A percentile compares a stretch with the other conserved stretches of the same genome.
Conservation (phyloP, 2,329 filamentous ascomycete species). For the Cordyceps fumosorosea region DNA sequence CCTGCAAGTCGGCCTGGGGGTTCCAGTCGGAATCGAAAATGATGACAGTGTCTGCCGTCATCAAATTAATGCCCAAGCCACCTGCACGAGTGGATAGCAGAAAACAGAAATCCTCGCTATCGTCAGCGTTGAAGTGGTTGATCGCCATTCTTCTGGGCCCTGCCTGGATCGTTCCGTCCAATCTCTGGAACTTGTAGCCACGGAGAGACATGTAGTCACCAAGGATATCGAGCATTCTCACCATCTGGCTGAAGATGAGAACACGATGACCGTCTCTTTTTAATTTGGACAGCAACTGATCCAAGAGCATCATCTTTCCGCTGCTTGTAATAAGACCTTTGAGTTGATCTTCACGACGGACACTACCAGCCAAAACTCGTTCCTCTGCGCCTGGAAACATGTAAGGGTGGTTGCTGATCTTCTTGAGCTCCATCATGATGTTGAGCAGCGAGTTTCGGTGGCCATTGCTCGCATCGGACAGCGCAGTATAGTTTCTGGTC, state of each 20-base stretch:
- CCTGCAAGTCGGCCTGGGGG: conserved; percentile 93
- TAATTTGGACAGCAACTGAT: conserved; percentile 88
- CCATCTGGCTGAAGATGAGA: conserved; percentile 98
- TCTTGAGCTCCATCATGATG: conserved; percentile 99
- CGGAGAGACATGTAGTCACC: conserved; percentile 89
- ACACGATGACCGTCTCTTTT: conserved; percentile 93
- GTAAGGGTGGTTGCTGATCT: conserved; percentile 97
- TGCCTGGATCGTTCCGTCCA: conserved; percentile 91
- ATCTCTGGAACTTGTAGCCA: conserved; percentile 89
- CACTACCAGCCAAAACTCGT: conserved; percentile 73
- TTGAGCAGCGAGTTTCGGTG: conserved; percentile 94
- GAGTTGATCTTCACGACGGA: conserved; percentile 80
- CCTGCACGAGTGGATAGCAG: conserved; percentile 90
- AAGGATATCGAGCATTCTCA: conserved; percentile 94
- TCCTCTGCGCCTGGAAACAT: conserved; percentile 96
- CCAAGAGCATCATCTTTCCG: conserved; percentile 98
- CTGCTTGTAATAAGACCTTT: conserved; percentile 93
- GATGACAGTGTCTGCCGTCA: conserved; percentile 97
- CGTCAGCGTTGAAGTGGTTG: conserved; percentile 97
- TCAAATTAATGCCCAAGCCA: conserved; percentile 96
- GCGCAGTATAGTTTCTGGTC: conserved; percentile 88
- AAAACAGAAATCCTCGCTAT: conserved; percentile 94
- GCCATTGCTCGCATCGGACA: conserved; percentile 83
- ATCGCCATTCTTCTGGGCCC: conserved; percentile 86
- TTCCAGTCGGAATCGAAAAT: conserved; percentile 99